Percentiles rank a stretch among this genome's conserved stretches.
These are phyloP conservation scores for Corinectria fuckeliana DNA, from an alignment of 2,329 filamentous ascomycete species.

Conservation along the genomic window DNA sequence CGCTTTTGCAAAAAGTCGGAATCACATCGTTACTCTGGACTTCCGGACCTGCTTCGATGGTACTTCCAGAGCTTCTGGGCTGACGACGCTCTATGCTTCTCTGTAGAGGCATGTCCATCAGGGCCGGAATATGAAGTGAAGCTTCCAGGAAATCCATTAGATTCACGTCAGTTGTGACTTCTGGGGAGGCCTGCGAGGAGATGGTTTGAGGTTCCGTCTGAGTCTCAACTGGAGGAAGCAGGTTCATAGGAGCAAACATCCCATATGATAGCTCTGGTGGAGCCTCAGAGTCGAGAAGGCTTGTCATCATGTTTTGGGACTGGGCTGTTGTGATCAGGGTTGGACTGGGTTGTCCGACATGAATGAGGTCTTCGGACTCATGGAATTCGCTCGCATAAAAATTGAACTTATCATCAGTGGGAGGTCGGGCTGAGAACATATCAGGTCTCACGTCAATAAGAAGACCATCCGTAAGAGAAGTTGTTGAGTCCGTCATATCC, in stretches of 20 bases:
- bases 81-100: no score
- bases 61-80: neutral
- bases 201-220: neutral
- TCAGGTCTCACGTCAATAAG: neutral
- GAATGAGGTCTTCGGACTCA: neutral
- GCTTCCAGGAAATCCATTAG: constrained; percentile 26
- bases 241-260: constrained; percentile 3
- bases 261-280: constrained; percentile 8
- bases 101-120: constrained; percentile 21
- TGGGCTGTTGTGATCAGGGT: neutral
- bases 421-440: neutral
- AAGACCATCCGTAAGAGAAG: neutral
- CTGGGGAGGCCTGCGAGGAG: neutral
- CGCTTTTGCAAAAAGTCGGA: constrained; percentile 19
- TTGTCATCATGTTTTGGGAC: neutral
- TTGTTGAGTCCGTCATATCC: neutral
- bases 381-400: neutral
- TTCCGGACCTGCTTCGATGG: no score
- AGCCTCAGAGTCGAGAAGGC: constrained; percentile 12
- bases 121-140: constrained; percentile 12
- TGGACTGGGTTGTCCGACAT: neutral
- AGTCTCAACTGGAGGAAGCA: neutral
- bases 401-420: neutral
- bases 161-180: neutral
- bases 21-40: neutral